Base-by-base conservation (phyloP, 495 filamentous ascomycete genomes). In the Podospora sp. region DNA sequence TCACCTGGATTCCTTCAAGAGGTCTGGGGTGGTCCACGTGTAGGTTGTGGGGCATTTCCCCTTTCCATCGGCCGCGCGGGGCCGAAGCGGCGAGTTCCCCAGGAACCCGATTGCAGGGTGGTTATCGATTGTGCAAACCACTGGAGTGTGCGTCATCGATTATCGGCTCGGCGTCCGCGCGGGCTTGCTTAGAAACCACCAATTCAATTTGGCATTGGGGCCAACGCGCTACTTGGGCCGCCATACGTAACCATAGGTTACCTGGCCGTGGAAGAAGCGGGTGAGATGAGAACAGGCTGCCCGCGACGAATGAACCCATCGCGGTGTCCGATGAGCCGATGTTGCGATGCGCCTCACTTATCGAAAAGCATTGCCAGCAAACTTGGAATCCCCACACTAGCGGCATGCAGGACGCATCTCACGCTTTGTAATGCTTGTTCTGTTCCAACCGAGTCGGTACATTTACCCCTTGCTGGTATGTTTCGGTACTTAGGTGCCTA, bases 81-180 rank as follows among this genome's bases (percentile, higher is more conserved):
- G 7, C 26, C 24, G 56, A 8, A 33, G 26, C 24, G 24, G 56
- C 3, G 24, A 33, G 18, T 20, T 20, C 24, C 8, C 56, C 26
- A 22, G 16, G 53, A 14, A n/a, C 16, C 56, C 24, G 24, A 3
- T 4, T 22, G 18, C 18, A 2, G 18, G 49, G 2, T n/a, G n/a
- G 21, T 52, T 52, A 59, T 59, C 26, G 56, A 4, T 59, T 59
- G 24, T 29, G 56, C 24, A 33, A 8, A 2, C 6, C 9, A 16
- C 26, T 59, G 8, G 56, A 25, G 6, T 33, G 56, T 27, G 56
- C 56, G 56, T 59, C 56, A 59, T 59, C 56, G 26, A 59, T 55
- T 22, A 9, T 14, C 56, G 26, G 56, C 56, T 59, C 56, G 52
- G 25, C 14, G n/a, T 6, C 52, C 6, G 25, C 20, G 52, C 52